Evolutionary conservation across 345 rosid genomes (phyloP).

Genomic region (Populus simonii): DNA sequence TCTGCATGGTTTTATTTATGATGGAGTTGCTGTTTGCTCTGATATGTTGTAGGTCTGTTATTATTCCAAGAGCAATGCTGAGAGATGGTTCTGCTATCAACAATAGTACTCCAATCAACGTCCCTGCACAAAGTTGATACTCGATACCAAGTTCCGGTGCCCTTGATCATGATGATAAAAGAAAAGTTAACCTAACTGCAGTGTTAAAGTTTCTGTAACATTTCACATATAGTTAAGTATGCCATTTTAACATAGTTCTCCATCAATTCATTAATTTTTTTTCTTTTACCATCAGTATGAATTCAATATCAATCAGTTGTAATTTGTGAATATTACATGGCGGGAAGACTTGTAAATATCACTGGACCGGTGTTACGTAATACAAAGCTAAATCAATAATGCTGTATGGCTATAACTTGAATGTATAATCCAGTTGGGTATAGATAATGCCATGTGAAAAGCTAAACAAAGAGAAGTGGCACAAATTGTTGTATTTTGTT

Average conservation of each 20-base stretch:
- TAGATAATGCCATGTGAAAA: not conserved
- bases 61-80: constrained; percentile 51
- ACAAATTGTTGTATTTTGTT: not conserved
- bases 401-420: not conserved
- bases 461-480: not conserved
- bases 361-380: not conserved
- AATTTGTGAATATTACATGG: not conserved
- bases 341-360: not conserved
- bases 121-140: constrained; percentile 13
- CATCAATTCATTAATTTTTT: constrained; percentile 1
- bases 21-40: constrained; percentile 44
- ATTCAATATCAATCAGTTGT: not conserved
- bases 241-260: not conserved
- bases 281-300: not conserved
- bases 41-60: constrained; percentile 51
- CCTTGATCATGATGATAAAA: constrained; percentile 11
- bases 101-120: constrained; percentile 12
- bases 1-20: constrained; percentile 38
- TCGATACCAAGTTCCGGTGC: not conserved
- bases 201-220: not conserved
- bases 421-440: not conserved
- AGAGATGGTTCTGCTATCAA: constrained; percentile 26
- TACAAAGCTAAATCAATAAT: not conserved
- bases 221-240: not conserved
- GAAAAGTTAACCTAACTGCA: constrained; percentile 1